Evolutionary conservation across 805 yeast species (phyloP).

Genomic region (Nakazawaea ishiwadae): DNA sequence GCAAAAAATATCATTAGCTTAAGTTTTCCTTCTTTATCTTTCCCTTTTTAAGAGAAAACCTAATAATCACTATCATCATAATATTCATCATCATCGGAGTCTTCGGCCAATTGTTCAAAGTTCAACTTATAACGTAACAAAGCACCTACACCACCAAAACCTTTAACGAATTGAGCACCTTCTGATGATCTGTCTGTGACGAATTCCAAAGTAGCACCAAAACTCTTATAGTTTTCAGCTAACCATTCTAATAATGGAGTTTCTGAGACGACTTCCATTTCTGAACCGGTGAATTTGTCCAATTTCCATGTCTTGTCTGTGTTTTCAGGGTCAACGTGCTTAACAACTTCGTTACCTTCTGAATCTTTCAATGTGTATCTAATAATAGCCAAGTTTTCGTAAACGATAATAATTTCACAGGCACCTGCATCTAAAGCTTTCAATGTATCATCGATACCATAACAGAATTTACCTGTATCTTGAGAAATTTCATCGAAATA

Average conservation of each 20-base stretch:
- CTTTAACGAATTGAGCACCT: constrained; percentile 97
- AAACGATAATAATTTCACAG: constrained; percentile 86
- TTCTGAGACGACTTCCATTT: constrained; percentile 86
- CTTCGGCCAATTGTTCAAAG: constrained; percentile 91
- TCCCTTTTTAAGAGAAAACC: too few species aligned
- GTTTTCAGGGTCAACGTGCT: constrained; percentile 66
- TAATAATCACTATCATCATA: constrained; percentile 57
- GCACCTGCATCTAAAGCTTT: constrained; percentile 97
- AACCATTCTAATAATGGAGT: constrained; percentile 92
- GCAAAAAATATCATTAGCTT: too few species aligned
- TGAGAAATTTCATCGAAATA: constrained; percentile 97
- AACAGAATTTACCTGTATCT: constrained; percentile 96
- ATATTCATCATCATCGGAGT: constrained; percentile 83
- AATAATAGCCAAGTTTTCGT: constrained; percentile 82
- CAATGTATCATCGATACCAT: constrained; percentile 93
- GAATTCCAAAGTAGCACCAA: constrained; percentile 94
- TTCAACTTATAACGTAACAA: constrained; percentile 93
- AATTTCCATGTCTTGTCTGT: constrained; percentile 71
- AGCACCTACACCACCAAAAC: constrained; percentile 99
- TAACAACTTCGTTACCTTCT: constrained; percentile 74
- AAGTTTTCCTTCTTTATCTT: not conserved
- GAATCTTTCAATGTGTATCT: constrained; percentile 82
- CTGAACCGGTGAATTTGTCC: constrained; percentile 84
- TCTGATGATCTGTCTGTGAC: constrained; percentile 95
- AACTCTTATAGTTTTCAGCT: constrained; percentile 91